Evolutionary conservation across 345 rosid genomes (phyloP).

Genomic region (Raphanus sativus): DNA sequence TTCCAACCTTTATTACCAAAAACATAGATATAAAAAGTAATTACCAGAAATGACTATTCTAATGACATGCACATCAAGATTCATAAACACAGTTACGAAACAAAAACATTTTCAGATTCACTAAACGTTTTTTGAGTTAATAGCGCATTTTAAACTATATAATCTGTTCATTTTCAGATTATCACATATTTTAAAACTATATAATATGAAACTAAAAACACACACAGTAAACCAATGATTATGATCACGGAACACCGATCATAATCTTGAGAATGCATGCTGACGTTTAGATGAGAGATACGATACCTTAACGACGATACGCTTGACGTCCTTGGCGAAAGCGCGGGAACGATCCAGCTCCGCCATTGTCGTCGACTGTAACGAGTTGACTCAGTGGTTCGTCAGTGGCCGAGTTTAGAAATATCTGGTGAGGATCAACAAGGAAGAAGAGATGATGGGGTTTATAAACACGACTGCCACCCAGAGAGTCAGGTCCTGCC

Average conservation of each 20-base stretch:
- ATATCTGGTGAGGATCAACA: slow-evolving; percentile 30
- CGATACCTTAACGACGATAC: slow-evolving; percentile 77
- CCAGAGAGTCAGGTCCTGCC: slow-evolving; percentile 15
- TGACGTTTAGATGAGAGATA: not conserved
- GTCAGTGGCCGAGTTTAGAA: slow-evolving; percentile 1
- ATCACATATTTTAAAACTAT: not conserved
- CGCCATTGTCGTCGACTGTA: slow-evolving; percentile 24
- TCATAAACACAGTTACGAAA: too few species aligned
- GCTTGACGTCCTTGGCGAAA: slow-evolving; percentile 81
- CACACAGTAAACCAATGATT: not conserved
- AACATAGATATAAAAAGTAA: slow-evolving; percentile 1
- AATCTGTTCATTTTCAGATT: too few species aligned
- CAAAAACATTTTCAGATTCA: too few species aligned
- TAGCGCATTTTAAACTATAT: not conserved
- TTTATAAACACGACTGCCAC: slow-evolving; percentile 31
- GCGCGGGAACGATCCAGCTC: slow-evolving; percentile 65
- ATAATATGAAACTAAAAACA: not conserved
- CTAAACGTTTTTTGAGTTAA: too few species aligned
- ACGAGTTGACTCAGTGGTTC: slow-evolving; percentile 30
- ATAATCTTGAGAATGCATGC: slow-evolving; percentile 32
- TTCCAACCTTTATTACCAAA: slow-evolving; percentile 69
- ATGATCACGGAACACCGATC: not conserved
- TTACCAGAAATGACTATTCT: not conserved
- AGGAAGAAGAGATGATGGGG: slow-evolving; percentile 27
- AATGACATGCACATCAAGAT: slow-evolving; percentile 16